Evolutionary conservation across 257 asterid species (phyloP).

Genomic region (Fraxinus excelsior): DNA sequence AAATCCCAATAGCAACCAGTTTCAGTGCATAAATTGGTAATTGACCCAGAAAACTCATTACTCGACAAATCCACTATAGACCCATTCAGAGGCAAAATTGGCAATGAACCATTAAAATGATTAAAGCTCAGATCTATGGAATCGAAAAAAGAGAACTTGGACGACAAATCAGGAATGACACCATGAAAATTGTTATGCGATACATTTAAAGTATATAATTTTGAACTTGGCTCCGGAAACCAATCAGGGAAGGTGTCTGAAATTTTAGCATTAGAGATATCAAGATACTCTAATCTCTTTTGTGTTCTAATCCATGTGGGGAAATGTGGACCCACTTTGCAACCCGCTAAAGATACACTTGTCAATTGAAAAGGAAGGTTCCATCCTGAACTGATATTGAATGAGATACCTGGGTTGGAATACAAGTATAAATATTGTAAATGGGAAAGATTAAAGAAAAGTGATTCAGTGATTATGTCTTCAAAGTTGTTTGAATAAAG

Average conservation of each 20-base stretch:
- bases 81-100: background rate
- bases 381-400: background rate
- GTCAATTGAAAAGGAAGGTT: background rate
- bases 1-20: background rate
- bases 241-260: background rate
- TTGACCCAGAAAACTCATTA: slow-evolving; percentile 21
- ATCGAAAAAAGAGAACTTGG: background rate
- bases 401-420: background rate
- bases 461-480: background rate
- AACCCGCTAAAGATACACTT: background rate
- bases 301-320: slow-evolving; percentile 30
- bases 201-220: background rate
- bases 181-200: slow-evolving; percentile 12
- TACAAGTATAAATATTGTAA: too few species aligned
- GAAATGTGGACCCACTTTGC: slow-evolving; percentile 1
- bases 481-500: slow-evolving; percentile 19
- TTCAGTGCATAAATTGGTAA: slow-evolving; percentile 10
- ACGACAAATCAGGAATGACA: slow-evolving; percentile 12
- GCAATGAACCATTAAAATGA: background rate
- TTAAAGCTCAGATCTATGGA: slow-evolving; percentile 17
- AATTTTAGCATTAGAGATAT: background rate
- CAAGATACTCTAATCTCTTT: background rate
- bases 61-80: slow-evolving; percentile 17
- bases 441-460: background rate
- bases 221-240: background rate